Conservation (phyloP, 164 flowering plant species). For the Aristolochia contorta region DNA sequence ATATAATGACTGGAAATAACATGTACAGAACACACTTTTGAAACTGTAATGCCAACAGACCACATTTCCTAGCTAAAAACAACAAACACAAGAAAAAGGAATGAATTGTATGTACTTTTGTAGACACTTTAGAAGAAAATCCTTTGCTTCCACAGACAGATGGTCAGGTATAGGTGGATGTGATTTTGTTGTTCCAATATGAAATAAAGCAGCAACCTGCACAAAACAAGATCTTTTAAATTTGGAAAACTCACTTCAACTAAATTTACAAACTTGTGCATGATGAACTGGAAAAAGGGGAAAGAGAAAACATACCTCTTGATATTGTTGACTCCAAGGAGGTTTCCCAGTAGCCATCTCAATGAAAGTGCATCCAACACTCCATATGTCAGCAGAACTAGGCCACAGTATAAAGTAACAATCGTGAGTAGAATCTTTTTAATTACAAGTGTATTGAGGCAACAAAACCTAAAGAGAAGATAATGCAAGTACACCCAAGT, state of each 20-base stretch:
- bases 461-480: too few species aligned
- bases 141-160: slow-evolving; percentile 81
- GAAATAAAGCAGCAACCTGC: slow-evolving; percentile 90
- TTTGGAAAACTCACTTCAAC: background rate
- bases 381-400: slow-evolving; percentile 99
- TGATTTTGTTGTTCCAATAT: slow-evolving; percentile 87
- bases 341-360: slow-evolving; percentile 99
- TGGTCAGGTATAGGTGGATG: slow-evolving; percentile 98
- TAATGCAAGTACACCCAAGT: too few species aligned
- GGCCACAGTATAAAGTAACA: background rate
- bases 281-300: background rate
- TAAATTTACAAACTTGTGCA: background rate
- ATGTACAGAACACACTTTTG: too few species aligned
- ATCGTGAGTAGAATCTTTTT: too few species aligned
- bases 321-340: slow-evolving; percentile 97
- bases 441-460: too few species aligned
- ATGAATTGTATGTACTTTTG: slow-evolving; percentile 44
- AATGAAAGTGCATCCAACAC: slow-evolving; percentile 97
- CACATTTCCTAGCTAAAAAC: background rate
- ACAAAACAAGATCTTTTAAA: slow-evolving; percentile 8
- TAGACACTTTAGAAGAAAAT: slow-evolving; percentile 77
- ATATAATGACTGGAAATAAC: too few species aligned
- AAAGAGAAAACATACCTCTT: slow-evolving; percentile 46
- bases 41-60: too few species aligned
- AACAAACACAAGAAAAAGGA: background rate